Evolutionary conservation across 176 grass and related monocot species (phyloP).

Genomic region (Dactylis glomerata): DNA sequence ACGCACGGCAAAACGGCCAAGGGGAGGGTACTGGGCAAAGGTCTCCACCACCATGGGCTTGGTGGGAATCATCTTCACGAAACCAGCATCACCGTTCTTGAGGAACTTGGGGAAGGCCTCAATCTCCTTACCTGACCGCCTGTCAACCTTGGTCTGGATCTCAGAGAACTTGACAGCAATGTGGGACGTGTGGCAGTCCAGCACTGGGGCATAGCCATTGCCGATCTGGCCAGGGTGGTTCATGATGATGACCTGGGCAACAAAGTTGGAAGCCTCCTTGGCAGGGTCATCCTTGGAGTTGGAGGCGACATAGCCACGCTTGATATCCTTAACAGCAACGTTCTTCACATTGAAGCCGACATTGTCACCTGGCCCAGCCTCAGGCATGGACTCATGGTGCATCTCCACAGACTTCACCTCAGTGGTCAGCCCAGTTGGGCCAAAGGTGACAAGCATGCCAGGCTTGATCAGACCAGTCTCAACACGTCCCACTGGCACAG

Average conservation of each 20-base stretch:
- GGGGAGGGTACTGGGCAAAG: constrained; percentile 58
- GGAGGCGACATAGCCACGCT: constrained; percentile 76
- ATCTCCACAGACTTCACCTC: constrained; percentile 96
- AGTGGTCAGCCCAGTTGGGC: constrained; percentile 68
- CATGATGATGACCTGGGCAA: constrained; percentile 95
- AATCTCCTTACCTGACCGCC: constrained; percentile 87
- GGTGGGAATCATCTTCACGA: constrained; percentile 94
- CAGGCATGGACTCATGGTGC: constrained; percentile 85
- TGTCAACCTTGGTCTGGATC: constrained; percentile 87
- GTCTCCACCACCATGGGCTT: constrained; percentile 97
- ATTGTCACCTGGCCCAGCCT: constrained; percentile 78
- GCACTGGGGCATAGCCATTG: constrained; percentile 80
- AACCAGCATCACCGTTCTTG: constrained; percentile 87
- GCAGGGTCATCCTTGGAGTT: constrained; percentile 96
- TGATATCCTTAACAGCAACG: constrained; percentile 84
- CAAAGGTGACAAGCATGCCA: constrained; percentile 82
- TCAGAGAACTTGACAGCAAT: constrained; percentile 91
- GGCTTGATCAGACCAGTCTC: constrained; percentile 83
- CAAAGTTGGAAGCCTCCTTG: constrained; percentile 84
- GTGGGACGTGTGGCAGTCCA: constrained; percentile 93
- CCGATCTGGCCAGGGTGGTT: constrained; percentile 94
- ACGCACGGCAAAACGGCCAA: constrained; percentile 72
- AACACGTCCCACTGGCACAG: constrained; percentile 78
- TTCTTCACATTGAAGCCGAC: constrained; percentile 90
- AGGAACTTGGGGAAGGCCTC: constrained; percentile 95